Base-by-base conservation (phyloP, 345 rosid species). In the Populus tremula region DNA sequence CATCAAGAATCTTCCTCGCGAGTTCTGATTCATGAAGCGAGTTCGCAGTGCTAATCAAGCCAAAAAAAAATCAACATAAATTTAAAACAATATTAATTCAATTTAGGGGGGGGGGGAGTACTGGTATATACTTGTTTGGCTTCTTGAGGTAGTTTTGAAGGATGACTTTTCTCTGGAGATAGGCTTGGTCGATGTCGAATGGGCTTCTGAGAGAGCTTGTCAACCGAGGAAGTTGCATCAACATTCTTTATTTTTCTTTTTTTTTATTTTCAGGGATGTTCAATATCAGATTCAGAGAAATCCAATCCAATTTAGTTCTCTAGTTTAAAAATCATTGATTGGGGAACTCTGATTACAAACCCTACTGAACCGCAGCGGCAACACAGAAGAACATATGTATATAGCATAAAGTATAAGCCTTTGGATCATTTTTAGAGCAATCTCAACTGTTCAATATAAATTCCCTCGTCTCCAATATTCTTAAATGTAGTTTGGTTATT, bases 141-240 rank as follows among this genome's bases (percentile, higher is more conserved):
- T 83, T 87, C 82, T 85, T 88, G 79, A 76, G 84, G 36, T 77
- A 90, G 81, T 82, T 74, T 74, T 84, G 89, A 78, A 92, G 97
- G 74, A 91, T 78, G 77, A 80, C 25, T 85, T 91, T 91, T 63
- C 99, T 97, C 68, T 87, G 89, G 70, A 95, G 98, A 82, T 92
- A 95, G 7, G 98, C 98, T 73, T 89, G 88, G 56, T 93, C 98
- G 84, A 88, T 68, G 45, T 95, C 99, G 84, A 90, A 92, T 0
- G 98, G 99, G 2, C 87, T 93, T 84, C 99, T 84, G 13, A 92
- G 90, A 76, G 98, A 91, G 82, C 82, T 89, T 7, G 98, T 88
- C 84, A 94, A 78, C 76, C 98, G 97, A 82, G 98, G 98, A 41
- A 90, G 89, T 76, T 94, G 95, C 53, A 84, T 72, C 76, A 90